Base-by-base conservation (phyloP, 2,329 filamentous ascomycete species). In the Fusarium caatingaense region DNA sequence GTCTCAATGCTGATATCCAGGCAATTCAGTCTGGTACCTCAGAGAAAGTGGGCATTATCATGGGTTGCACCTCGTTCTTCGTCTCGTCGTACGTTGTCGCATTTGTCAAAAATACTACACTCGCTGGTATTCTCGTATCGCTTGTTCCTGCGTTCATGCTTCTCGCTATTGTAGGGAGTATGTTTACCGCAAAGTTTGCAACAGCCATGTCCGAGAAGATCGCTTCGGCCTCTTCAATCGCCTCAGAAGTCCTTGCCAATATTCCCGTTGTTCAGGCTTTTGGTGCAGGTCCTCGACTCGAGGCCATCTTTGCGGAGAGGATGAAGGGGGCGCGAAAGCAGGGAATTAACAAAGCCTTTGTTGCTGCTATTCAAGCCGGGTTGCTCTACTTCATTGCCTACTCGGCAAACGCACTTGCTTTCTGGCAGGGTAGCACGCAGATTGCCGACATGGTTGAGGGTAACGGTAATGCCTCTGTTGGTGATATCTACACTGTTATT, bases 361-460 rank as follows among this genome's bases (percentile, higher is more conserved):
- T 85, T 1, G 82, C 86, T 27, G 90, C 86, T 6, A 76, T 87
- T 0, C 88, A 91, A 73, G 83, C 87, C 10, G 89, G 89, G 12
- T 76, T 86, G 18, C 79, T 92, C 9, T 92, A 91, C 75, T 92
- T 92, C 67, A 87, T 92, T 68, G 88, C 89, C 6, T 92, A 90
- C 68, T 85, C 88, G 4, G 88, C 88, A 9, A 92, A 91, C 74
- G 88, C 88, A 3, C 80, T 92, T 16, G 88, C 89, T 0, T 92
- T 91, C 74, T 92, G 89, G 88, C 86, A 91, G 75, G 90, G 89
- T 49, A 89, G 87, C 66, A 83, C 80, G 37, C 84, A 84, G 54
- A 84, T 85, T 69, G 80, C 81, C 18, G 76, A 79, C 9, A 76
- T 81, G 3, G 77, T 81, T 10, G 76, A 77, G 6, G 78, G 79